Conservation (phyloP, 1,284 basidiomycete genomes). For the Trichosporon sp. region DNA sequence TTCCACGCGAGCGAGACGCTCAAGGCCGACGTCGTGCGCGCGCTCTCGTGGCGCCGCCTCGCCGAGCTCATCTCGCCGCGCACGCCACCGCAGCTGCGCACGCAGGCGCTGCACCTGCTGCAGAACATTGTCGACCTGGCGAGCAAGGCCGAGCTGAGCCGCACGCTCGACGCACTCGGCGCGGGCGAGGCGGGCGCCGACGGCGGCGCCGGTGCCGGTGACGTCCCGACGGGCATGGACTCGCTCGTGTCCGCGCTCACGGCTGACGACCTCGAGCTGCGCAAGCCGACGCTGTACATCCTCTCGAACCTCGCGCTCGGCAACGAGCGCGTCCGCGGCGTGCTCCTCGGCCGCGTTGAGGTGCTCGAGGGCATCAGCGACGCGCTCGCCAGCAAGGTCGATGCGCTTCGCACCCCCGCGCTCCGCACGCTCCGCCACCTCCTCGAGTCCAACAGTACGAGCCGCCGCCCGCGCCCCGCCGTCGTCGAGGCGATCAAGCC, state of each 20-base stretch:
- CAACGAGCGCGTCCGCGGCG: conserved; percentile 32
- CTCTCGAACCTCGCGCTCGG: conserved; percentile 45
- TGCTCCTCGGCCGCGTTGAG: conserved; percentile 29
- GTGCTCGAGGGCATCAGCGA: conserved; percentile 36
- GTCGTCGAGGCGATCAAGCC: conserved; percentile 42
- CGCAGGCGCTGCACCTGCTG: conserved; percentile 41
- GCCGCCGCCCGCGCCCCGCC: conserved; percentile 31
- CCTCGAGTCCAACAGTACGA: conserved; percentile 36
- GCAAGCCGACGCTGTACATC: conserved; percentile 35
- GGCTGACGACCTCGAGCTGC: conserved; percentile 8
- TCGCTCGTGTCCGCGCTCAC: neutral
- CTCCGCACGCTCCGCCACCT: conserved; percentile 41
- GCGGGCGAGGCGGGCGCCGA: conserved; percentile 9
- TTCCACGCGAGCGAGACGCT: conserved; percentile 59
- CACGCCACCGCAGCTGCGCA: conserved; percentile 28
- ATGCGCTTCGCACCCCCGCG: conserved; percentile 38
- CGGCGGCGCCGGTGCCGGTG: conserved; percentile 22
- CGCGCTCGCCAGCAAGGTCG: conserved; percentile 18
- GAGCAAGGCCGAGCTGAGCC: conserved; percentile 29
- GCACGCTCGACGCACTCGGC: conserved; percentile 36
- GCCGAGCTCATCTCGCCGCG: conserved; percentile 19
- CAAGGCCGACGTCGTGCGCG: conserved; percentile 62
- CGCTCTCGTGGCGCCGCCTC: conserved; percentile 58
- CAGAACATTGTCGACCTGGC: conserved; percentile 47
- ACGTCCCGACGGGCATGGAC: neutral